Evolutionary conservation across 768 basidiomycete genomes (phyloP), one percentile per base, ranked within the genome.

Genomic region (Pholiota conissans): DNA sequence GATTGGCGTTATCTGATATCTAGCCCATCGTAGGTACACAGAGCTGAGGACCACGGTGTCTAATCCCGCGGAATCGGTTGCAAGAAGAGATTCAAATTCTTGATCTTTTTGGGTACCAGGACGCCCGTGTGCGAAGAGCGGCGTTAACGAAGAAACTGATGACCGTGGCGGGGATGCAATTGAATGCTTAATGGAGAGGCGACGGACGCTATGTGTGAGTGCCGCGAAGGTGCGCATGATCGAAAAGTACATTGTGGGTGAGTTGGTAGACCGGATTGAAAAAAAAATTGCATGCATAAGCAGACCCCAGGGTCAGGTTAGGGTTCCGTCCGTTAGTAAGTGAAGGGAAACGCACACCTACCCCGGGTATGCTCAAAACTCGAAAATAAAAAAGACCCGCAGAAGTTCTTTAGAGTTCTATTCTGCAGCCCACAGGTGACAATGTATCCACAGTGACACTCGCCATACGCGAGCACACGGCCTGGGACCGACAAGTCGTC

Each of bases 1-100:
- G 57, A 52, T 58, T 47, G n/a, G 51, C n/a, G 51, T 50, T 57
- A 57, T 57, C 56, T 49, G 42, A n/a, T n/a, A n/a, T n/a, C n/a
- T n/a, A n/a, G n/a, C 28, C 13, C 20, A n/a, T n/a, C 29, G 27
- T 40, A 40, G 27, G 26, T 22, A 39, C 37, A 3, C 16, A 16
- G 14, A 2, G 39, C 39, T 45, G 7, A 4, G 20, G 20, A 32
- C 30, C 42, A 20, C 42, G 20, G 42, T 45, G 42, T 45, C n/a
- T 45, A 45, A 20, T 45, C 24, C 42, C 42, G 42, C 42, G 42
- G 42, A 45, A 45, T 45, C 42, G 42, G 24, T 45, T 45, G 42
- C n/a, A n/a, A n/a, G n/a, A n/a, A n/a, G n/a, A n/a, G n/a, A n/a
- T n/a, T n/a, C n/a, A n/a, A n/a, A n/a, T n/a, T n/a, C n/a, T n/a